These are phyloP conservation scores for Sclerotinia spermophila DNA, from an alignment of 2,329 filamentous ascomycete species.

Conservation along the genomic window DNA sequence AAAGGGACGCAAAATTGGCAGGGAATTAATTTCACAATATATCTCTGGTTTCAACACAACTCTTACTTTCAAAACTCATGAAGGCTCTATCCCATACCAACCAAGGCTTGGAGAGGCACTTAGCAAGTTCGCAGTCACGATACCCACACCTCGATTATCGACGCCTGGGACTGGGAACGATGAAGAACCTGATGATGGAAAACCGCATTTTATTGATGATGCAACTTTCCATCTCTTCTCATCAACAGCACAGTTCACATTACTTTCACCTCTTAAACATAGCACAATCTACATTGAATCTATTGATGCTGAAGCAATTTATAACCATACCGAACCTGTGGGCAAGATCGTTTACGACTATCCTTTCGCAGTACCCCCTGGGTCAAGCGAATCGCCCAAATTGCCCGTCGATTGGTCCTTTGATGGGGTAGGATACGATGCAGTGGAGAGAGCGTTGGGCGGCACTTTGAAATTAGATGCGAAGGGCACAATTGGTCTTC, in stretches of 20 bases:
- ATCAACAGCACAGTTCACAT: constrained; percentile 79
- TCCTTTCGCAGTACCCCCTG: constrained; percentile 74
- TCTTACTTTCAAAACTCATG: constrained; percentile 68
- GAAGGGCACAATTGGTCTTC: constrained; percentile 68
- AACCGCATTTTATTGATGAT: constrained; percentile 72
- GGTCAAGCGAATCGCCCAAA: constrained; percentile 66
- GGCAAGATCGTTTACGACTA: constrained; percentile 72
- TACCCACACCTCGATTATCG: constrained; percentile 66
- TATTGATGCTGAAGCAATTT: constrained; percentile 80
- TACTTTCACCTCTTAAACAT: constrained; percentile 72
- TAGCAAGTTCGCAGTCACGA: constrained; percentile 64
- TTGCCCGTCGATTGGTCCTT: constrained; percentile 80
- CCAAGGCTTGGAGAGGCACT: constrained; percentile 71
- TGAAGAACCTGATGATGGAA: constrained; percentile 42
- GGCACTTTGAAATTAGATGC: constrained; percentile 77
- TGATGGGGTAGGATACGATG: constrained; percentile 76
- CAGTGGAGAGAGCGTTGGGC: constrained; percentile 74
- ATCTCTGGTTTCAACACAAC: constrained; percentile 85
- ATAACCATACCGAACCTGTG: constrained; percentile 73
- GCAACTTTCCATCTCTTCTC: constrained; percentile 84
- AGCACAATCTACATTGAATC: constrained; percentile 73
- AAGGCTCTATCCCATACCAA: constrained; percentile 67
- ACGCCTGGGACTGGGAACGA: constrained; percentile 44
- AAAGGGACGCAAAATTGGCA: constrained; percentile 59
- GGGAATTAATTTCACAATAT: constrained; percentile 77